phyloP scores from a whole-genome alignment of 208 protist genomes.

The Wallacemonas sp. region DNA sequence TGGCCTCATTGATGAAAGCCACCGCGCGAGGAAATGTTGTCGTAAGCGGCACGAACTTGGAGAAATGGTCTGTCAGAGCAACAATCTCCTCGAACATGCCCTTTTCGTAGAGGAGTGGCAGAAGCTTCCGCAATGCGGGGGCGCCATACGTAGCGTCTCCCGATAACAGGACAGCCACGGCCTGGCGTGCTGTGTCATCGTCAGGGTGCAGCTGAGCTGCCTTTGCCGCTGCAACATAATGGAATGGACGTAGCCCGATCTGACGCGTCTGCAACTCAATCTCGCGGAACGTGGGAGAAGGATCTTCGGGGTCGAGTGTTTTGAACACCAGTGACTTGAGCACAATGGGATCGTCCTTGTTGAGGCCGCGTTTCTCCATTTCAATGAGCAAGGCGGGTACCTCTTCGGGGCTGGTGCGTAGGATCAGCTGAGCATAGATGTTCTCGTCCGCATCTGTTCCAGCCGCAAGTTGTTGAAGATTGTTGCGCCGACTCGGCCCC shows the following conservation, averaged over 20 bases:
- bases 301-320: conserved; percentile 46
- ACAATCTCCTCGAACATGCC: conserved; percentile 70
- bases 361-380: conserved; percentile 66
- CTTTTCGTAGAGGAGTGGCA: conserved; percentile 65
- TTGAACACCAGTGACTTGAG: conserved; percentile 55
- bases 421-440: conserved; percentile 75
- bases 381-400: conserved; percentile 54
- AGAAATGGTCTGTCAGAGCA: conserved; percentile 54
- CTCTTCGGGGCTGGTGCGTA: conserved; percentile 46
- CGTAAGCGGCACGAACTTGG: conserved; percentile 31
- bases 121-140: conserved; percentile 45
- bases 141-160: conserved; percentile 23
- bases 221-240: conserved; percentile 44
- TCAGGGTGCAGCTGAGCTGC: conserved; percentile 25
- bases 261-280: conserved; percentile 57
- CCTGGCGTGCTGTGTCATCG: conserved; percentile 36
- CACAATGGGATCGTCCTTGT: conserved; percentile 70
- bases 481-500: conserved; percentile 38
- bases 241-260: conserved; percentile 54
- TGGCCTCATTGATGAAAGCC: conserved; percentile 80
- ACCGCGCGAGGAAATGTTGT: conserved; percentile 47
- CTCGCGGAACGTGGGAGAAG: conserved; percentile 56
- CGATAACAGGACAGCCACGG: conserved; percentile 42
- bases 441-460: conserved; percentile 70
- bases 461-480: conserved; percentile 57